These are phyloP conservation scores for Melampsora abietis-canadensis DNA, from an alignment of 1,284 basidiomycete genomes.

Conservation along the genomic window DNA sequence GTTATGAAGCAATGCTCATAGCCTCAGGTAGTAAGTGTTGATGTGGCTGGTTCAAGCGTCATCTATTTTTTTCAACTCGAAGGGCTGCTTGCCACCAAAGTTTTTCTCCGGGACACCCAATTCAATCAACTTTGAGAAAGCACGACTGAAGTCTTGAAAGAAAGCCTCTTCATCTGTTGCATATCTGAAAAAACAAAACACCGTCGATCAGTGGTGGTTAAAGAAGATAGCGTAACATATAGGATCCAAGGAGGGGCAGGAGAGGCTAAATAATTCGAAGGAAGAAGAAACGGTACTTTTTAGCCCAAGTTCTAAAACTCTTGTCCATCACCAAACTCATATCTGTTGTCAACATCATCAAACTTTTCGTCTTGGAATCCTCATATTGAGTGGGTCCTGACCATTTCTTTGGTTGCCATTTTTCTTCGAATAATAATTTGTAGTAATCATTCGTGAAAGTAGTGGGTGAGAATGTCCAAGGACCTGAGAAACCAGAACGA, in stretches of 20 bases:
- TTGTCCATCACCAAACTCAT: slow-evolving; percentile 43
- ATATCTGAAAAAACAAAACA: slow-evolving; percentile 13
- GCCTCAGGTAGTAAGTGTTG: too few relatives aligned
- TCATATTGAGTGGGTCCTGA: slow-evolving; percentile 62
- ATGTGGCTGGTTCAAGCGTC: not conserved
- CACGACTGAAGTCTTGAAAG: slow-evolving; percentile 36
- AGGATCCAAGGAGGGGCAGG: not conserved
- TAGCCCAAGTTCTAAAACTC: slow-evolving; percentile 32
- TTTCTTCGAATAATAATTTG: slow-evolving; percentile 82
- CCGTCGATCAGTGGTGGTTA: not conserved
- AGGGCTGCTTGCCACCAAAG: slow-evolving; percentile 12
- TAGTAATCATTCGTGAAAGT: slow-evolving; percentile 87
- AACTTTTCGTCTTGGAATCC: slow-evolving; percentile 78
- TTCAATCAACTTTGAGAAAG: slow-evolving; percentile 31
- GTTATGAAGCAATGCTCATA: too few relatives aligned
- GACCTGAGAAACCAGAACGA: slow-evolving; percentile 69
- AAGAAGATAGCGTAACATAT: not conserved
- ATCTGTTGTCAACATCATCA: slow-evolving; percentile 76
- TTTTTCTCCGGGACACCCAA: slow-evolving; percentile 33
- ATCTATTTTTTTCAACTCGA: slow-evolving; percentile 21
- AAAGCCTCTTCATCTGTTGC: slow-evolving; percentile 25
- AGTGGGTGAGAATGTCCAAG: slow-evolving; percentile 78
- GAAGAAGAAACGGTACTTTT: slow-evolving; percentile 23
- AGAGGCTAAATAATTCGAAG: not conserved
- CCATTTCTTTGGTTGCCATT: slow-evolving; percentile 62